Percentiles rank a stretch among this genome's conserved stretches.
Evolutionary conservation across 2,329 filamentous ascomycete species (phyloP).

Genomic region (Sarocladiaceae sp.): DNA sequence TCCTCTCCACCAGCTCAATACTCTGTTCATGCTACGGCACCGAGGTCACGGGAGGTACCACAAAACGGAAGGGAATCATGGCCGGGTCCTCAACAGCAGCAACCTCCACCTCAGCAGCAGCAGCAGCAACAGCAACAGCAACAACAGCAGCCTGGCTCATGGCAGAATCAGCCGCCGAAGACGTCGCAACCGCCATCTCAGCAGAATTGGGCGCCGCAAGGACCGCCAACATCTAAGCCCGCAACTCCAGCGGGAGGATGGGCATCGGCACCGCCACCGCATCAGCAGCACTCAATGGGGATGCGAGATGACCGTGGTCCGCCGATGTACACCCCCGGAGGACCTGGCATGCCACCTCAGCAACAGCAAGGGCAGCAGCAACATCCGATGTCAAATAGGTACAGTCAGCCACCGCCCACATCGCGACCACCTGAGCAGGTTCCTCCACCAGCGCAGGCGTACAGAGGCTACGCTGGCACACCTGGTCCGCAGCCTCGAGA

Average conservation of each 20-base stretch:
- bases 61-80: constrained; percentile 31
- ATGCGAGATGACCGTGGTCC: constrained; percentile 33
- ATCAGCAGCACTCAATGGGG: constrained; percentile 23
- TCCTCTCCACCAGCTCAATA: constrained; percentile 53
- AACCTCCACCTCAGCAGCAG: constrained; percentile 17
- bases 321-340: constrained; percentile 25
- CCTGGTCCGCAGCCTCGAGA: constrained; percentile 37
- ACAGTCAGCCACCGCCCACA: constrained; percentile 25
- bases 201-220: constrained; percentile 27
- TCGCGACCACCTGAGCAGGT: constrained; percentile 36
- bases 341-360: constrained; percentile 18
- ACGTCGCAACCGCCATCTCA: constrained; percentile 25
- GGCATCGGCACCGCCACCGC: constrained; percentile 21
- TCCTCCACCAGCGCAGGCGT: constrained; percentile 31
- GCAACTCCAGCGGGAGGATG: constrained; percentile 26
- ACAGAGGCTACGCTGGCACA: constrained; percentile 37
- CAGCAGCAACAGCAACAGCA: constrained; percentile 16
- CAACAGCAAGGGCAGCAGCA: constrained; percentile 22
- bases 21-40: constrained; percentile 36
- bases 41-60: constrained; percentile 37
- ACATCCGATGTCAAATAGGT: constrained; percentile 32
- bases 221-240: constrained; percentile 23
- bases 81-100: constrained; percentile 25
- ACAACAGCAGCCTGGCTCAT: constrained; percentile 18
- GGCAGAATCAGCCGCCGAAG: constrained; percentile 26